A percentile compares a stretch with the other conserved stretches of the same genome.
Conservation (phyloP, 2,329 filamentous ascomycete species). For the Fusarium sp. region DNA sequence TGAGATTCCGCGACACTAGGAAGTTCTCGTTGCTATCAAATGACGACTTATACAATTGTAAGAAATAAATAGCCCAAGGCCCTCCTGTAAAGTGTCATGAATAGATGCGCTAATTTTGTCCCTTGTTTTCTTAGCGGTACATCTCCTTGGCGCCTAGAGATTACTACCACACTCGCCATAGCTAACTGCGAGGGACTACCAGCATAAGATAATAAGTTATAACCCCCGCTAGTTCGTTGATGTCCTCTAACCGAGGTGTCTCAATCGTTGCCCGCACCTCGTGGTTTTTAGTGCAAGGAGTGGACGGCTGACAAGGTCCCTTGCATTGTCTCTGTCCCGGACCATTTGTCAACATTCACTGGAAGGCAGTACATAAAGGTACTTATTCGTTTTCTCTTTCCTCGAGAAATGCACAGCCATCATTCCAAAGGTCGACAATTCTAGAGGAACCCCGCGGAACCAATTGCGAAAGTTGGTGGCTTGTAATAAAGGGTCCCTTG, state of each 20-base stretch:
- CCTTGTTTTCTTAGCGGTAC: not conserved
- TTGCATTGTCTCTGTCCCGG: not conserved
- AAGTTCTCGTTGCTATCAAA: not conserved
- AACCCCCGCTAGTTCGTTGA: not conserved
- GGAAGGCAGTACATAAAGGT: not conserved
- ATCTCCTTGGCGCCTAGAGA: not conserved
- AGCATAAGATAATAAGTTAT: not conserved
- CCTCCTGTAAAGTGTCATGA: fast-evolving
- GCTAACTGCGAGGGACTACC: not conserved
- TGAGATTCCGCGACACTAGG: not conserved
- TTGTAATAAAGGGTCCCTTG: not conserved
- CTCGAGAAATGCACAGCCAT: constrained; percentile 6
- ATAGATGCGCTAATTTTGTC: not conserved
- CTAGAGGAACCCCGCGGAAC: not conserved
- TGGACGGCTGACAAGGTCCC: not conserved
- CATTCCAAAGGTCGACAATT: constrained; percentile 10
- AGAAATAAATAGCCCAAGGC: not conserved
- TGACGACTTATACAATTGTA: not conserved
- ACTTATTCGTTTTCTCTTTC: not conserved
- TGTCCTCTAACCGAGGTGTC: not conserved
- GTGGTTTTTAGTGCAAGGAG: constrained; percentile 2
- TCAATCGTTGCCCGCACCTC: constrained; percentile 1
- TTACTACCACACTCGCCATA: not conserved
- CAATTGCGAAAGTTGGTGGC: constrained; percentile 6
- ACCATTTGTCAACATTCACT: not conserved